These are phyloP conservation scores for Asterochloris sp. DNA, from an alignment of 139 green algal genomes.

Conservation along the genomic window DNA sequence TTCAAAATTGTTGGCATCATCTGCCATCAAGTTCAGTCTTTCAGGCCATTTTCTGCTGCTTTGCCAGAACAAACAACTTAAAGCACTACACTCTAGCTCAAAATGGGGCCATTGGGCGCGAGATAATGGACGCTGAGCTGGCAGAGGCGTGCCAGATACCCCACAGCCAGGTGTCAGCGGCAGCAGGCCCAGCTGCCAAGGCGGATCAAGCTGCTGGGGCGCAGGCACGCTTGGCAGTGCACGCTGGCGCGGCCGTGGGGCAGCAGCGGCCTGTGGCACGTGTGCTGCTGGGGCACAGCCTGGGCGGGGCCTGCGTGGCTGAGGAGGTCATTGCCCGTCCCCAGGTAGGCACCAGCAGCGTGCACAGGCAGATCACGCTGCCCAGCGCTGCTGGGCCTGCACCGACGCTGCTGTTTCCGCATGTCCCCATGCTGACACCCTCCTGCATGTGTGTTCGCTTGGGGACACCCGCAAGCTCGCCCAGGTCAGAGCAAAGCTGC, in stretches of 20 bases:
- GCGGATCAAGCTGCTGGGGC: not conserved
- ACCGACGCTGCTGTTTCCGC: no score
- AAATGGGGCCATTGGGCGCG: slow-evolving; percentile 52
- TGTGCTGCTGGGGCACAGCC: slow-evolving; percentile 74
- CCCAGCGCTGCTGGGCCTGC: no score
- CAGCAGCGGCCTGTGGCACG: slow-evolving; percentile 19
- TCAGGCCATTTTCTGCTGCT: no score
- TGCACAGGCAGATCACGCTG: no score
- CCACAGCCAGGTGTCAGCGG: slow-evolving; percentile 3
- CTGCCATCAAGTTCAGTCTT: no score
- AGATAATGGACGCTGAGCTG: slow-evolving; percentile 63
- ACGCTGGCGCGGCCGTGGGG: not conserved
- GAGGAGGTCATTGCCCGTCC: slow-evolving; percentile 48
- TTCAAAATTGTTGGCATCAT: no score
- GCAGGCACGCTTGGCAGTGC: not conserved
- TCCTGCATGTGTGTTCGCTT: no score
- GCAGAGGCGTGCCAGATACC: slow-evolving; percentile 3
- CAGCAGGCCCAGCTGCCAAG: not conserved
- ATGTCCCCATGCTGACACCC: no score
- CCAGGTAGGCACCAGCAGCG: not conserved
- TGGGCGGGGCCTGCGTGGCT: slow-evolving; percentile 65
- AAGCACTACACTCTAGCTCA: slow-evolving; percentile 63
- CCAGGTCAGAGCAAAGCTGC: no score
- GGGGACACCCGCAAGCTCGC: no score
- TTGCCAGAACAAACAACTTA: slow-evolving; percentile 37